Evolutionary conservation across 805 yeast genomes (phyloP), one percentile per base, ranked within the genome.

Genomic region (Debaryomyces tyrocola): DNA sequence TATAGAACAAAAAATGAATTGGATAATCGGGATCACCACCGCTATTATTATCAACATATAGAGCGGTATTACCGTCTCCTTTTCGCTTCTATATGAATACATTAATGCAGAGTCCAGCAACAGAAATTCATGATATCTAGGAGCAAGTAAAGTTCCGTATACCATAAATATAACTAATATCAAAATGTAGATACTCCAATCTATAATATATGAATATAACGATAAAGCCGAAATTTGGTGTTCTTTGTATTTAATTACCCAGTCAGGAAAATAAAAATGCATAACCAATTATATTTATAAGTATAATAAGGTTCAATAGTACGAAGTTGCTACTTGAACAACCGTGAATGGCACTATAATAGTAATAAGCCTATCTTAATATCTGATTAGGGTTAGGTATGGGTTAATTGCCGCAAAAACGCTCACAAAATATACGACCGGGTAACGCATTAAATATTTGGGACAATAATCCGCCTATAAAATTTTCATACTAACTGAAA

Each of bases 51-150:
- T 31, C 33, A 75, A 53, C 10, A 58, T 24, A 52, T 64, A 54
- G 4, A 69, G 47, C 0, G 75, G 70, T 1, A 71, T 57, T 28
- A 62, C 52, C 0, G 70, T 65, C 20, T 57, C 60, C 0, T 50
- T 20, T 45, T 74, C 78, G 2, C 62, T 55, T 28, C 62, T 59
- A 51, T 69, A 70, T 0, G 65, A 54, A 47, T 69, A 57, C 63
- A 72, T 61, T 4, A 72, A 40, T 2, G 52, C 42, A 1, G 55
- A 49, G 47, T 74, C 74, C n/a, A 40, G 43, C 1, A 71, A 40
- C 52, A 64, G 67, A 49, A 77, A 76, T 43, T 75, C 78, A 40
- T 69, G 68, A 20, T 57, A 63, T 21, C 71, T 55, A 4, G 80
- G 80, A 1, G 63, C 58, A 2, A 59, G 54, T 8, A 54, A 45